Evolutionary conservation across 371 early-diverging fungal genomes (phyloP).

Genomic region (Encephalitozoon romaleae): DNA sequence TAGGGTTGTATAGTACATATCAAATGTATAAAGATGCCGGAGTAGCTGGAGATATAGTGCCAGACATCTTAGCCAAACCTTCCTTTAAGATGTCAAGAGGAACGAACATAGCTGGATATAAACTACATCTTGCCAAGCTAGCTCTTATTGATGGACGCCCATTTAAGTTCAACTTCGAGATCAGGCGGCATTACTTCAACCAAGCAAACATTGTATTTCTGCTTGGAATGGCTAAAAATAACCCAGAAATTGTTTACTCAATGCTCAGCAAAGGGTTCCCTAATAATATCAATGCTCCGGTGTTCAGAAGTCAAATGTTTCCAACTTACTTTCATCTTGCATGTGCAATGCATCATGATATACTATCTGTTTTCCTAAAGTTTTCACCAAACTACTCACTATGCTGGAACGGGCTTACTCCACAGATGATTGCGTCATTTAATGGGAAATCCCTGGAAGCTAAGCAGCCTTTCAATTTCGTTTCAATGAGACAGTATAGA

Average conservation of each 20-base stretch:
- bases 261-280: conserved; percentile 53
- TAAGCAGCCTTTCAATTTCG: conserved; percentile 23
- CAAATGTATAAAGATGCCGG: conserved; percentile 20
- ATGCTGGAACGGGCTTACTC: conserved; percentile 43
- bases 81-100: conserved; percentile 19
- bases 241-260: conserved; percentile 43
- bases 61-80: not conserved
- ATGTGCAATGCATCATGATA: conserved; percentile 22
- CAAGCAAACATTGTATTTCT: conserved; percentile 48
- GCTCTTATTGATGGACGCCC: conserved; percentile 33
- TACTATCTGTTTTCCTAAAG: conserved; percentile 10
- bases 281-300: conserved; percentile 37
- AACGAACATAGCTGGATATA: conserved; percentile 2
- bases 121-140: conserved; percentile 16
- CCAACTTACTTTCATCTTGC: conserved; percentile 48
- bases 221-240: conserved; percentile 50
- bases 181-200: conserved; percentile 12
- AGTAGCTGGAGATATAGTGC: conserved; percentile 1
- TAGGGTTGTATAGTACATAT: conserved; percentile 24
- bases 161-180: conserved; percentile 7
- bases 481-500: conserved; percentile 32
- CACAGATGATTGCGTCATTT: conserved; percentile 18
- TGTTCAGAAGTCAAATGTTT: conserved; percentile 38
- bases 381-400: conserved; percentile 5
- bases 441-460: not conserved